Conservation (phyloP, 306 rosid genomes). For the Ochetophila trinervis region DNA sequence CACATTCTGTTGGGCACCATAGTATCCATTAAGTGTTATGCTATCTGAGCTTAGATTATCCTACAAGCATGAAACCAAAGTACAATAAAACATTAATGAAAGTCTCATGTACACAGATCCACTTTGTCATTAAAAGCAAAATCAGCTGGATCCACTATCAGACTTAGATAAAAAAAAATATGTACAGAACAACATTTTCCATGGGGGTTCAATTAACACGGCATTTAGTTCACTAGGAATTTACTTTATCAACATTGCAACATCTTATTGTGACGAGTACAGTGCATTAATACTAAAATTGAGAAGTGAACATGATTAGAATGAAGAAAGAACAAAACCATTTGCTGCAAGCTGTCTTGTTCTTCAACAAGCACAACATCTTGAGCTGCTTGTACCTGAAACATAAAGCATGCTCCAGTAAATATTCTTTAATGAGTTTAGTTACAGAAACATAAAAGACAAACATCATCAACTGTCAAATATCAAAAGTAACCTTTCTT, state of each 20-base stretch:
- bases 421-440: constrained; percentile 18
- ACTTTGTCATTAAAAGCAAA: no score
- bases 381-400: constrained; percentile 62
- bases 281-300: background rate
- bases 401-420: constrained; percentile 22
- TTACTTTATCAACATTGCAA: no score
- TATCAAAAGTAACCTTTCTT: constrained; percentile 64
- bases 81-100: constrained; percentile 16
- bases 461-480: constrained; percentile 24
- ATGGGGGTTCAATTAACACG: background rate
- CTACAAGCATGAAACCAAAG: constrained; percentile 42
- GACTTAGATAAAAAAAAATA: no score
- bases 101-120: constrained; percentile 2
- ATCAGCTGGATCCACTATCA: no score
- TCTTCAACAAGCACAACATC: constrained; percentile 58
- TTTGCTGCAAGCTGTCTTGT: constrained; percentile 68
- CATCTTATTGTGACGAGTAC: background rate
- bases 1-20: constrained; percentile 76
- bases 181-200: no score
- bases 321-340: constrained; percentile 48
- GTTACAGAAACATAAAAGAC: background rate
- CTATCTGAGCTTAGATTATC: constrained; percentile 64
- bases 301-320: constrained; percentile 23
- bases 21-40: constrained; percentile 68
- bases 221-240: background rate